phyloP scores from a whole-genome alignment of 257 asterid species.

The Rehmannia glutinosa region DNA sequence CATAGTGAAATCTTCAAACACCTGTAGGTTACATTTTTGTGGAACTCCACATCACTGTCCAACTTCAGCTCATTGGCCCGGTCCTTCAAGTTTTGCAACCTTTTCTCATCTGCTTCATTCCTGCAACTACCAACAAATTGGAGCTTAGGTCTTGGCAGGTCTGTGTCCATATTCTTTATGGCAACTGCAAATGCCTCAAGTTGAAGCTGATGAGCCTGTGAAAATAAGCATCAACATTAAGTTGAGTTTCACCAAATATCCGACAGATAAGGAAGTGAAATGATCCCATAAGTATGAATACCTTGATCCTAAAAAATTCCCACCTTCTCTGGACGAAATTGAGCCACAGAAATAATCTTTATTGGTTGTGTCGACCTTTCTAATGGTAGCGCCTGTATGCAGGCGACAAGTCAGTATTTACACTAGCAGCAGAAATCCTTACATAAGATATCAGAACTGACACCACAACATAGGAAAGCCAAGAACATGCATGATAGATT shows the following conservation, averaged over 20 bases:
- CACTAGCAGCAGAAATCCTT: slow-evolving; percentile 3
- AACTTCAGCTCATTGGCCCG: slow-evolving; percentile 62
- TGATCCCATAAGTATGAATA: slow-evolving; percentile 29
- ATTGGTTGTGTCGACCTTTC: slow-evolving; percentile 60
- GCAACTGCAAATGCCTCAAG: slow-evolving; percentile 90
- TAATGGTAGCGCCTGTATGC: slow-evolving; percentile 62
- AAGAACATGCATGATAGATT: background rate
- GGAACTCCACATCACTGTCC: slow-evolving; percentile 83
- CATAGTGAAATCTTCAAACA: slow-evolving; percentile 25
- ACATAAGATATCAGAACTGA: background rate
- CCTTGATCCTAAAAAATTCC: slow-evolving; percentile 53
- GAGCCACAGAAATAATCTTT: slow-evolving; percentile 88
- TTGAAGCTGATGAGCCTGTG: slow-evolving; percentile 83
- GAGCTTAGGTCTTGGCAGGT: slow-evolving; percentile 66
- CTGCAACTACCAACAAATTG: slow-evolving; percentile 96
- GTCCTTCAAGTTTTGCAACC: slow-evolving; percentile 76
- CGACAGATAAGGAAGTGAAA: slow-evolving; percentile 4
- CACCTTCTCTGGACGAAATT: slow-evolving; percentile 99
- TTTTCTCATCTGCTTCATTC: slow-evolving; percentile 88
- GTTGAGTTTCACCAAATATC: slow-evolving; percentile 20
- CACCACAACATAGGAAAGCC: background rate
- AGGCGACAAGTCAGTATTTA: slow-evolving; percentile 25
- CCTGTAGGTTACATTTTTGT: slow-evolving; percentile 84
- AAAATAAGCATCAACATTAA: slow-evolving; percentile 19
- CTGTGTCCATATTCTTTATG: slow-evolving; percentile 42